Evolutionary conservation across 768 basidiomycete species (phyloP).

Genomic region (Trametes punicea): DNA sequence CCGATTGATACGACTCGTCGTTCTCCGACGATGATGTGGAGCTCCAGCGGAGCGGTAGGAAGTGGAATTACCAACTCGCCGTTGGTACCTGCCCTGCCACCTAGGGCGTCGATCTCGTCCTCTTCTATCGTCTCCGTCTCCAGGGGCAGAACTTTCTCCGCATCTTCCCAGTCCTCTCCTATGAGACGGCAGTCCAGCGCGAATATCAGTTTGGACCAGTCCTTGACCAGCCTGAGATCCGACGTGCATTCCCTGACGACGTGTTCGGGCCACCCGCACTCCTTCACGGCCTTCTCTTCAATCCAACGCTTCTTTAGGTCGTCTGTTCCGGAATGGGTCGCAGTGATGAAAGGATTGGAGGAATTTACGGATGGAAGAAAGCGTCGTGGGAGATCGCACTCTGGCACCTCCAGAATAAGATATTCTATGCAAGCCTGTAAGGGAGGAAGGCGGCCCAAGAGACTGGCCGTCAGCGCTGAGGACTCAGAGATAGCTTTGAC

Average conservation of each 20-base stretch:
- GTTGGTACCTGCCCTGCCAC: slow-evolving; percentile 45
- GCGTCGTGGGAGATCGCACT: slow-evolving; percentile 78
- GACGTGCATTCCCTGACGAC: slow-evolving; percentile 55
- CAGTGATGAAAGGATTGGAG: slow-evolving; percentile 66
- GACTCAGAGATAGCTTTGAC: slow-evolving; percentile 54
- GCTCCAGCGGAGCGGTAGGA: slow-evolving; percentile 58
- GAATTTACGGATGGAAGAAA: slow-evolving; percentile 66
- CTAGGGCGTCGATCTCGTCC: slow-evolving; percentile 36
- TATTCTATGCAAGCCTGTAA: slow-evolving; percentile 83
- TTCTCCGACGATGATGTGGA: slow-evolving; percentile 62
- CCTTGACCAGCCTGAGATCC: slow-evolving; percentile 37
- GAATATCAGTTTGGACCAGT: slow-evolving; percentile 55
- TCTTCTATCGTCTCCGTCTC: slow-evolving; percentile 38
- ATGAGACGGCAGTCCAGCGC: slow-evolving; percentile 53
- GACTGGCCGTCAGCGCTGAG: slow-evolving; percentile 56
- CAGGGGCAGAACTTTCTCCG: not conserved
- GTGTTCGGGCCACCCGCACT: slow-evolving; percentile 78
- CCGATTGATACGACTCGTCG: slow-evolving; percentile 44
- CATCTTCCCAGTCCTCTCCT: slow-evolving; percentile 36
- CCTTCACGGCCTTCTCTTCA: slow-evolving; percentile 74
- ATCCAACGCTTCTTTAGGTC: slow-evolving; percentile 75
- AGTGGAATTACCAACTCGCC: slow-evolving; percentile 57
- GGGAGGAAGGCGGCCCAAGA: slow-evolving; percentile 57
- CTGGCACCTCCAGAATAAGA: slow-evolving; percentile 77
- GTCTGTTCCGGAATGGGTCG: slow-evolving; percentile 57